Evolutionary conservation across 768 basidiomycete species (phyloP), one percentile per base, ranked within the genome.

Genomic region (Collybiopsis luxurians): DNA sequence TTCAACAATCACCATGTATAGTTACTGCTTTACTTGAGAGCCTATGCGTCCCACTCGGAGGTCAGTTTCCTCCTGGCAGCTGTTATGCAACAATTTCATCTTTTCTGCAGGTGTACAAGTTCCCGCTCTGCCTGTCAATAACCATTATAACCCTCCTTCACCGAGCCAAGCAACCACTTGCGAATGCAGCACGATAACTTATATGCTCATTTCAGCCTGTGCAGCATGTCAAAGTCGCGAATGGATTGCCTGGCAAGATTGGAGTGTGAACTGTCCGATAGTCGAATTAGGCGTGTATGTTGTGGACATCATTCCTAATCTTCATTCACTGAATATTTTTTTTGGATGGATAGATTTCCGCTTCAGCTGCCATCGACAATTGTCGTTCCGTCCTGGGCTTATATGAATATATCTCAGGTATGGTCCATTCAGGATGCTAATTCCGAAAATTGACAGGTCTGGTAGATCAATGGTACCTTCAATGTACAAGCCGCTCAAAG

Each of bases 191-290:
- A 74, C 82, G 1, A 79, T 86, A 19, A 77, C 78, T 27, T 88
- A 87, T 61, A 79, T 76, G 11, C 55, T 81, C 52, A 67, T 87
- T 26, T 80, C 78, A 50, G 85, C 85, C 1, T 88, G 86, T 60
- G 83, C 76, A 27, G 71, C 69, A 28, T 88, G 86, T 61, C 86
- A 88, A 65, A 68, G 68, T 26, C 73, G 75, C n/a, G 67, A 63
- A 0, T 79, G 68, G 59, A 61, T 56, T 61, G 71, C 65, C 64
- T 83, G 67, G 70, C 66, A 57, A 49, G 66, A 67, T 27, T 79
- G 75, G 77, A 67, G 67, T 6, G 23, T 60, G 19, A 73, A 76
- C 53, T 79, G 78, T 60, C 34, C 59, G 15, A 44, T 49, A 65
- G 70, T 62, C 24, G 51, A 24, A 27, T 66, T 73, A 76, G 54